Percentiles rank a stretch among this genome's conserved stretches.
Conservation (phyloP, 2,329 filamentous ascomycete genomes). For the Colletotrichum musae region DNA sequence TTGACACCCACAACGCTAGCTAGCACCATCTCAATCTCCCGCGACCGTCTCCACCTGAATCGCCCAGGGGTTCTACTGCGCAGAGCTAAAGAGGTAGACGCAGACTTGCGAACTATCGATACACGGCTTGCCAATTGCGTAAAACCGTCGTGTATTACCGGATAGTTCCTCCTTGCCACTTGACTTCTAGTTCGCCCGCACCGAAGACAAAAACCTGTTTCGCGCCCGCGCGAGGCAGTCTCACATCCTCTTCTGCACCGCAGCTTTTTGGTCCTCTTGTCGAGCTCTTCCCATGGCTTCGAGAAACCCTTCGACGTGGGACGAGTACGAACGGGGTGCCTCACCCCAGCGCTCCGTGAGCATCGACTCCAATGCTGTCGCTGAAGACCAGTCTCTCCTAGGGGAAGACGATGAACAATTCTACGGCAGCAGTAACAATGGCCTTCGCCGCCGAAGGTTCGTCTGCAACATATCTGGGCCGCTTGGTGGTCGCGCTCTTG, state of each 20-base stretch:
- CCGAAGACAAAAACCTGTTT: conserved; percentile 20
- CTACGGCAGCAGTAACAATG: conserved; percentile 44
- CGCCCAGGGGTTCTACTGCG: conserved; percentile 7
- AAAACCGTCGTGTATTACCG: background rate
- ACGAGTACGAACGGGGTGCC: conserved; percentile 60
- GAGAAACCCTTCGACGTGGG: conserved; percentile 61
- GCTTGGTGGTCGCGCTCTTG: no score
- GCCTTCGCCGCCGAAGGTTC: conserved; percentile 55
- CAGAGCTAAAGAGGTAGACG: conserved; percentile 1
- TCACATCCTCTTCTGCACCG: background rate
- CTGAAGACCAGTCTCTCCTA: conserved; percentile 63
- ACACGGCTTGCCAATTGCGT: conserved; percentile 24
- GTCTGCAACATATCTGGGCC: conserved; percentile 12
- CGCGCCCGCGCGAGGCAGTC: conserved; percentile 19
- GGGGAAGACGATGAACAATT: conserved; percentile 55
- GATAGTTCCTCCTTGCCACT: no score
- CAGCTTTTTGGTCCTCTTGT: background rate
- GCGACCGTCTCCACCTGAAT: conserved; percentile 36
- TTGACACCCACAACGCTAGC: conserved; percentile 34
- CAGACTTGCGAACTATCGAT: conserved; percentile 35
- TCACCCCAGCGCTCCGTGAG: conserved; percentile 58
- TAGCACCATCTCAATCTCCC: conserved; percentile 38
- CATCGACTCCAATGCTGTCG: conserved; percentile 57
- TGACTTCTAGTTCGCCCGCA: no score
- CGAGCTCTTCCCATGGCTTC: conserved; percentile 39